These are phyloP conservation scores for Toxoplasma gondii DNA, from an alignment of 169 alveolate species.

Conservation along the genomic window DNA sequence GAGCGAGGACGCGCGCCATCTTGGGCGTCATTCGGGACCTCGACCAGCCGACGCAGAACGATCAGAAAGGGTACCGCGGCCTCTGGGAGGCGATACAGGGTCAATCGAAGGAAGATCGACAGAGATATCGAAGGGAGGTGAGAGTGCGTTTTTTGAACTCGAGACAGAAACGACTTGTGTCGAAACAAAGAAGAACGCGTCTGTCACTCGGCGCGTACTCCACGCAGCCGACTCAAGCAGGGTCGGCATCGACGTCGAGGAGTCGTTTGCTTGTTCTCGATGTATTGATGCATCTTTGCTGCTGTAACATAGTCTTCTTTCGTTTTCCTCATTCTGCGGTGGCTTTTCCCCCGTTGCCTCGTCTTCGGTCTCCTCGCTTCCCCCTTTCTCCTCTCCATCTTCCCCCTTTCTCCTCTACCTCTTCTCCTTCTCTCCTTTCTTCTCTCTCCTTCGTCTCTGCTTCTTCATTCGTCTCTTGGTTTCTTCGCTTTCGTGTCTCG, in stretches of 20 bases:
- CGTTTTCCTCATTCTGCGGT: neutral
- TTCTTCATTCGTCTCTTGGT: neutral
- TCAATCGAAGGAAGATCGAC: constrained; percentile 43
- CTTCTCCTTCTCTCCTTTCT: no score
- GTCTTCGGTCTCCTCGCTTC: neutral
- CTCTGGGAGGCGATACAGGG: constrained; percentile 50
- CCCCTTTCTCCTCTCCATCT: neutral
- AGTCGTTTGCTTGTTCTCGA: neutral
- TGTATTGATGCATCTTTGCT: neutral
- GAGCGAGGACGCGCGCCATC: constrained; percentile 14
- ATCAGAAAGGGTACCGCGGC: constrained; percentile 48
- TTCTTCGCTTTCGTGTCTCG: neutral
- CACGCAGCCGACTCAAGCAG: neutral
- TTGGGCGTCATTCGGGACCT: constrained; percentile 38
- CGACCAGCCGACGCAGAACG: constrained; percentile 52
- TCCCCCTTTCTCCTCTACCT: neutral
- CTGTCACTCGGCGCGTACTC: neutral
- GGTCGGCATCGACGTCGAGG: neutral
- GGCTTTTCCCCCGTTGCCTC: neutral
- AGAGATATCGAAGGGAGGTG: constrained; percentile 41
- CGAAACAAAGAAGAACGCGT: no score
- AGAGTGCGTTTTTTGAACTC: neutral
- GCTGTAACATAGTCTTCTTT: neutral
- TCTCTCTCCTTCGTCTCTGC: neutral
- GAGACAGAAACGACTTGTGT: no score